Percentiles rank a stretch among this genome's conserved stretches.
phyloP scores from a whole-genome alignment of 345 rosid species.

The Sisymbrium irio region DNA sequence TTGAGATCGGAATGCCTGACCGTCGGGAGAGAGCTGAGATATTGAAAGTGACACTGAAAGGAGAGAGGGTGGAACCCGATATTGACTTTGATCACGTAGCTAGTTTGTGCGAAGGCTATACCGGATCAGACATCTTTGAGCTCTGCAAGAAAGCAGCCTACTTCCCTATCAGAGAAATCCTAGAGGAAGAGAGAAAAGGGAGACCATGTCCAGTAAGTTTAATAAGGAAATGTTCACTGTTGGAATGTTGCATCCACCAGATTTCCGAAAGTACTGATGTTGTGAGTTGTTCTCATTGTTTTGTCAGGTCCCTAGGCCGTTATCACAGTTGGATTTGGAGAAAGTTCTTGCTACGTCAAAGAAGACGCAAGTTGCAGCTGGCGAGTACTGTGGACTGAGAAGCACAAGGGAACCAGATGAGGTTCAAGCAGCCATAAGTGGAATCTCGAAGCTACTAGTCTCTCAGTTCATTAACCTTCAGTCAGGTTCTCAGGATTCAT shows the following conservation, averaged over 20 bases:
- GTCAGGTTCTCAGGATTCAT: constrained; percentile 56
- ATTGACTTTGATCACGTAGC: constrained; percentile 74
- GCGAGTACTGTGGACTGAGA: constrained; percentile 55
- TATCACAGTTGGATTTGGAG: constrained; percentile 67
- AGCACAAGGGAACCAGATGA: constrained; percentile 59
- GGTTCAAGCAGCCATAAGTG: constrained; percentile 75
- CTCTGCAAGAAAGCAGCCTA: constrained; percentile 98
- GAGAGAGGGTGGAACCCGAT: constrained; percentile 59
- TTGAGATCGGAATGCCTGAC: constrained; percentile 95
- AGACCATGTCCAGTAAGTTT: constrained; percentile 54
- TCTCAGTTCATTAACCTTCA: constrained; percentile 78
- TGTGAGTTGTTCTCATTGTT: background rate
- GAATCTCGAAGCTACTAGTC: constrained; percentile 75
- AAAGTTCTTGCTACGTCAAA: constrained; percentile 61
- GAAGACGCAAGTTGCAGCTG: constrained; percentile 78
- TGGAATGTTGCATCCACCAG: background rate
- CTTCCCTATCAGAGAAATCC: constrained; percentile 75
- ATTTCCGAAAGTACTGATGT: constrained; percentile 4
- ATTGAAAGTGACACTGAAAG: constrained; percentile 80
- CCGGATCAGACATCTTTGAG: constrained; percentile 94
- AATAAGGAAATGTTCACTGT: background rate
- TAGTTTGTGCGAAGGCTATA: constrained; percentile 69
- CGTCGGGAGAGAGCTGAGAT: constrained; percentile 66
- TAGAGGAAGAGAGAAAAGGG: constrained; percentile 87
- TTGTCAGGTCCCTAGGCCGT: constrained; percentile 70